These are phyloP conservation scores for Xerocomellus dryophilus DNA, from an alignment of 768 basidiomycete genomes.

Conservation along the genomic window DNA sequence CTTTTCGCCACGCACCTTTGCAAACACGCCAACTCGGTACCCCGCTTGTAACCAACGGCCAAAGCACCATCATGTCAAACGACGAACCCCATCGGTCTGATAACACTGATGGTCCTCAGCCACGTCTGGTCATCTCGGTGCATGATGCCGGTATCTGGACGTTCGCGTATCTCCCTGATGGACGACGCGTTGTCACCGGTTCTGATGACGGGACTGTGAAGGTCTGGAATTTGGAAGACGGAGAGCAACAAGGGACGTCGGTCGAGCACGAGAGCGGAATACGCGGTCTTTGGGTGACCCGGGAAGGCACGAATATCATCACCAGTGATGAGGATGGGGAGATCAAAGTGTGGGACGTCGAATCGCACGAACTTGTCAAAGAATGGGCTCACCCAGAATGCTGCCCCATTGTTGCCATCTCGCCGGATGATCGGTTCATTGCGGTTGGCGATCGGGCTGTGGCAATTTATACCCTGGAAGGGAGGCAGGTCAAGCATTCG, in stretches of 20 bases:
- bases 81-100: no score
- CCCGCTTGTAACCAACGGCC: no score
- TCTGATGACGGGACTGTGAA: no score
- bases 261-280: no score
- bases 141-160: background rate
- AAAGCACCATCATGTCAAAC: background rate
- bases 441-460: background rate
- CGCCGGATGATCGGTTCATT: conserved; percentile 2
- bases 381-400: background rate
- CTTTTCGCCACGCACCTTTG: no score
- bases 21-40: no score
- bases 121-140: background rate
- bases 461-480: background rate
- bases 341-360: conserved; percentile 3
- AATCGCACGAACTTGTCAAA: background rate
- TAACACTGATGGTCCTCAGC: background rate
- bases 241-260: no score
- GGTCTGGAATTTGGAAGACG: no score
- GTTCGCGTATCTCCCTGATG: background rate
- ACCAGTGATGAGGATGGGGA: background rate
- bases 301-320: background rate
- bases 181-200: no score
- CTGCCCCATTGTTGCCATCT: background rate
- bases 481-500: background rate
- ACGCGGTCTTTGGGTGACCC: background rate